A percentile compares a stretch with the other conserved stretches of the same genome.
Conservation (phyloP, 108 stramenopile species). For the Conticribra guillardii region DNA sequence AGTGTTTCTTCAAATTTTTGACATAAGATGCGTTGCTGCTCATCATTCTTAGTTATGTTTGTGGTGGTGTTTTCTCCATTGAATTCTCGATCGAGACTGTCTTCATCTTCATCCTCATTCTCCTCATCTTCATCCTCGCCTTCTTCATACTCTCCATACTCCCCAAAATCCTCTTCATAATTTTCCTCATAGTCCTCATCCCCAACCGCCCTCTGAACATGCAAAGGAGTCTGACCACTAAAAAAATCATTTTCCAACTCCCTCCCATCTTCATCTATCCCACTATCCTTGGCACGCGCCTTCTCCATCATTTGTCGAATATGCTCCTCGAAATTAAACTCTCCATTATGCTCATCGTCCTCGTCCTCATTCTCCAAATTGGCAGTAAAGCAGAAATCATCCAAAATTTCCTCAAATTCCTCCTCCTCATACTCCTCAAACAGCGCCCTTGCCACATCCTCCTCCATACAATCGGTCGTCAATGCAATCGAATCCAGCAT, state of each 20-base stretch:
- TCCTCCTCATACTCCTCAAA: conserved; percentile 84
- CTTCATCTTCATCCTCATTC: conserved; percentile 53
- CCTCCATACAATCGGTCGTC: conserved; percentile 93
- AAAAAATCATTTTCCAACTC: conserved; percentile 74
- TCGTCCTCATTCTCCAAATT: conserved; percentile 65
- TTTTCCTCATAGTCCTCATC: conserved; percentile 43
- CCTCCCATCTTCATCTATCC: conserved; percentile 41
- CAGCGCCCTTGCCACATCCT: conserved; percentile 89
- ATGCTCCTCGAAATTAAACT: conserved; percentile 95
- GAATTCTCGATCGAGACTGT: conserved; percentile 51
- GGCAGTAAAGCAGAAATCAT: conserved; percentile 95
- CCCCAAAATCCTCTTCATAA: conserved; percentile 32
- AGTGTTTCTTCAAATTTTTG: conserved; percentile 87
- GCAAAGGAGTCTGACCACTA: conserved; percentile 54
- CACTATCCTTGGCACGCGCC: conserved; percentile 61
- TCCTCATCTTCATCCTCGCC: conserved; percentile 58
- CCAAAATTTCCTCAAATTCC: conserved; percentile 90
- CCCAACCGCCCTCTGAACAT: conserved; percentile 10
- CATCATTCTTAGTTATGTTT: conserved; percentile 48
- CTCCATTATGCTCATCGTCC: conserved; percentile 45
- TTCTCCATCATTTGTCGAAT: conserved; percentile 88
- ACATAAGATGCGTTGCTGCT: conserved; percentile 63
- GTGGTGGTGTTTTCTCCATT: conserved; percentile 32
- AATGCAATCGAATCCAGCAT: conserved; percentile 87
- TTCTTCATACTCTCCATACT: conserved; percentile 45